Conservation (phyloP, 768 basidiomycete genomes). For the Boletus rubescentipes region DNA sequence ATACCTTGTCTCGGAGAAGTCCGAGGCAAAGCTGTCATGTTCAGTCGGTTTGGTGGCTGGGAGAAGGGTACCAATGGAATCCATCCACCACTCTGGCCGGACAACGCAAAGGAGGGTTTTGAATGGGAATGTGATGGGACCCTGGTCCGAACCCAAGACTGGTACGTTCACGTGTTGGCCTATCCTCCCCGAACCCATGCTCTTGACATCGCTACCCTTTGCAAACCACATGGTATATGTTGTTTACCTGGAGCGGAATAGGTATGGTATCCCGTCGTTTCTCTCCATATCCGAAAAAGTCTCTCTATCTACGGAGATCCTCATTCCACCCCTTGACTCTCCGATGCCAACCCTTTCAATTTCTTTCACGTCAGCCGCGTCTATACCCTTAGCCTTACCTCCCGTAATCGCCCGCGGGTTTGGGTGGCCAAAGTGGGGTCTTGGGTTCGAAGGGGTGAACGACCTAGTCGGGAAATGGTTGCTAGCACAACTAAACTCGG, state of each 20-base stretch:
- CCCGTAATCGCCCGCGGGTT: slow-evolving; percentile 76
- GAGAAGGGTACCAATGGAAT: slow-evolving; percentile 76
- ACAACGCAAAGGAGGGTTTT: slow-evolving; percentile 72
- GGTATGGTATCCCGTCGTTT: slow-evolving; percentile 82
- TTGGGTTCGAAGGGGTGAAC: slow-evolving; percentile 90
- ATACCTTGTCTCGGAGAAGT: slow-evolving; percentile 83
- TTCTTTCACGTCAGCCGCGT: slow-evolving; percentile 78
- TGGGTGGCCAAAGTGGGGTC: slow-evolving; percentile 72
- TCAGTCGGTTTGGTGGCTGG: slow-evolving; percentile 82
- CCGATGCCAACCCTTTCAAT: slow-evolving; percentile 59
- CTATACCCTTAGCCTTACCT: slow-evolving; percentile 80
- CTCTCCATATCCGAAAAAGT: slow-evolving; percentile 84
- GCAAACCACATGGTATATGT: background rate
- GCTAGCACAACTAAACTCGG: slow-evolving; percentile 45
- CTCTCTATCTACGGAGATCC: slow-evolving; percentile 50
- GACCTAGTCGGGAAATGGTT: slow-evolving; percentile 71
- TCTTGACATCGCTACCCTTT: background rate
- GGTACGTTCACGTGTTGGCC: slow-evolving; percentile 44
- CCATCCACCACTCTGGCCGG: slow-evolving; percentile 86
- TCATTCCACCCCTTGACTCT: slow-evolving; percentile 41
- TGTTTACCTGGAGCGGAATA: slow-evolving; percentile 28
- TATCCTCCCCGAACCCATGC: background rate
- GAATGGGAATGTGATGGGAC: slow-evolving; percentile 74
- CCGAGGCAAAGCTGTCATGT: slow-evolving; percentile 79
- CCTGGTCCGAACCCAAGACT: slow-evolving; percentile 78